These are phyloP conservation scores for Acacia confusa DNA, from an alignment of 306 rosid genomes.

Conservation along the genomic window DNA sequence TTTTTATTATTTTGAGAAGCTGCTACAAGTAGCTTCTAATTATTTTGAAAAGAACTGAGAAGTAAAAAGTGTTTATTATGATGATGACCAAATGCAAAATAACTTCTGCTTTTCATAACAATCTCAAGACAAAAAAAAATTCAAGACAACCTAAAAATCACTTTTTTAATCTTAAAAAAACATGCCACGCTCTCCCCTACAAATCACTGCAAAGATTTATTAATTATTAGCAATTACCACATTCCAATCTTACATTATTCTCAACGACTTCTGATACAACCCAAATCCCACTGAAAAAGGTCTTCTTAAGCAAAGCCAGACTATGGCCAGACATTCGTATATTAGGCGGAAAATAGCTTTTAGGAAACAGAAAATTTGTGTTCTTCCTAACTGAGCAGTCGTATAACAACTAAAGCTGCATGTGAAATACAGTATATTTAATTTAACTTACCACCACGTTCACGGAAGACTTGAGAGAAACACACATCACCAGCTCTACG, in stretches of 20 bases:
- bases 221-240: constrained; percentile 7
- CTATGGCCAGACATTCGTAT: neutral
- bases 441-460: constrained; percentile 67
- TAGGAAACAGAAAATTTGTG: neutral
- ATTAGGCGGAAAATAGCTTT: neutral
- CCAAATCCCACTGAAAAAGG: neutral
- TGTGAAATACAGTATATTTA: constrained; percentile 2
- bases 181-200: neutral
- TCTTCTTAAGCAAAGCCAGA: neutral
- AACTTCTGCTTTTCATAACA: neutral
- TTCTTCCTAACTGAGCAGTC: neutral
- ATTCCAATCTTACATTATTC: constrained; percentile 3
- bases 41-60: neutral
- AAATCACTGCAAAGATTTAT: neutral
- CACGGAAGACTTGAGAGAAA: constrained; percentile 85
- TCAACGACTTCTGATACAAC: constrained; percentile 3
- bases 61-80: neutral
- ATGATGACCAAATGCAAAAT: neutral
- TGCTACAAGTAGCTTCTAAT: neutral
- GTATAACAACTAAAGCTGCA: neutral
- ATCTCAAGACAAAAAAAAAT: neutral
- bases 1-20: neutral
- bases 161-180: neutral
- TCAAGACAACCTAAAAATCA: neutral
- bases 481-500: constrained; percentile 91